Percentiles rank a stretch among this genome's conserved stretches.
These are phyloP conservation scores for Quercus parvula DNA, from an alignment of 306 rosid species.

Conservation along the genomic window DNA sequence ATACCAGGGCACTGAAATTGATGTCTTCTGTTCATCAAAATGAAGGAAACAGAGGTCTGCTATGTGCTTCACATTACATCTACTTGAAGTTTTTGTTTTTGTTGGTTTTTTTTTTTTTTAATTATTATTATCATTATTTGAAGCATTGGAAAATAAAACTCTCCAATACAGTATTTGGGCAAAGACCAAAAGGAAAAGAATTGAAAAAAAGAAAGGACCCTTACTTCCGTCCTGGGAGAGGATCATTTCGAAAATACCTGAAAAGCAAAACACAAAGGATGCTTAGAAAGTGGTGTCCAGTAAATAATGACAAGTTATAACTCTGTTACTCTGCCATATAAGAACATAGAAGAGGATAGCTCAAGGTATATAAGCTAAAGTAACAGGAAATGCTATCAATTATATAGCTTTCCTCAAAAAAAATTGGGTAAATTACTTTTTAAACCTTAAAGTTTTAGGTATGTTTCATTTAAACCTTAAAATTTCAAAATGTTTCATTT, in stretches of 20 bases:
- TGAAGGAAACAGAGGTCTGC: not conserved
- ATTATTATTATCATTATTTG: not conserved
- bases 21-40: conserved; percentile 35
- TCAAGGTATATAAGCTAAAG: no score
- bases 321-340: not conserved
- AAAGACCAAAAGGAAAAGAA: conserved; percentile 7
- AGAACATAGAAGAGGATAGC: not conserved
- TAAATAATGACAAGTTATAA: not conserved
- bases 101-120: no score
- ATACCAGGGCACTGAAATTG: conserved; percentile 71
- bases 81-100: conserved; percentile 7
- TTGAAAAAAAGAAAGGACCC: conserved; percentile 16
- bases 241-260: conserved; percentile 91
- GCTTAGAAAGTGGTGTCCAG: conserved; percentile 21
- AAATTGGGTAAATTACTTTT: no score
- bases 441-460: no score
- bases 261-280: conserved; percentile 21
- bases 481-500: no score
- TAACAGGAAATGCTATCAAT: not conserved
- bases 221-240: conserved; percentile 91
- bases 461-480: no score
- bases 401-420: not conserved
- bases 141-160: conserved; percentile 2
- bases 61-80: conserved; percentile 19
- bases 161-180: conserved; percentile 5